These are phyloP conservation scores for Penicillium herquei DNA, from an alignment of 495 filamentous ascomycete species.

Conservation along the genomic window DNA sequence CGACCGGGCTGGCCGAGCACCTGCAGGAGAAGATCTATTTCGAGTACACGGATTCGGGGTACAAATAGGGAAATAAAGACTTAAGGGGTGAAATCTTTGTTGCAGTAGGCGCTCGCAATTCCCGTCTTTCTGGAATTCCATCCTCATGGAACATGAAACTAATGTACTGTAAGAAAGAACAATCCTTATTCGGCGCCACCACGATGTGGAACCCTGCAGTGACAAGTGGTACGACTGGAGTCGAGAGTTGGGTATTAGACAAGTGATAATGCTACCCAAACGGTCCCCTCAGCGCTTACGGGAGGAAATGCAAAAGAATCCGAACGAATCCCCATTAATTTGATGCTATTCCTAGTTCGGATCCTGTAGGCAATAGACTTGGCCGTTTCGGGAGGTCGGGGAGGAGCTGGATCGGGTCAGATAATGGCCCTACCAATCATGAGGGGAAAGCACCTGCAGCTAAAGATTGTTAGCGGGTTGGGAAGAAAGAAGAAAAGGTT, in stretches of 20 bases:
- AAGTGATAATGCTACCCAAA: slow-evolving; percentile 19
- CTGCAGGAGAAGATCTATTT: neutral
- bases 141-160: neutral
- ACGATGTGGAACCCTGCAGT: slow-evolving; percentile 3
- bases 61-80: too few relatives aligned
- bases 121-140: neutral
- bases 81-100: neutral
- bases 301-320: neutral
- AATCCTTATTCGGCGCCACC: neutral
- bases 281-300: neutral
- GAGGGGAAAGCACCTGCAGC: slow-evolving; percentile 13
- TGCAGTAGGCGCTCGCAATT: slow-evolving; percentile 7
- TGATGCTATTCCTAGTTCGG: slow-evolving; percentile 12
- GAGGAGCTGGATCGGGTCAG: slow-evolving; percentile 12
- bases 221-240: slow-evolving; percentile 1
- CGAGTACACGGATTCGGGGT: neutral
- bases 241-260: neutral
- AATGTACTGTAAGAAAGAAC: neutral
- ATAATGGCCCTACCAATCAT: slow-evolving; percentile 21
- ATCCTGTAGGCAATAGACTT: slow-evolving; percentile 15
- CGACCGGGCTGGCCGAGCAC: neutral
- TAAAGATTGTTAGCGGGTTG: slow-evolving; percentile 5
- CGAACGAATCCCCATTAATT: neutral
- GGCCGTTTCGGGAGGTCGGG: slow-evolving; percentile 9
- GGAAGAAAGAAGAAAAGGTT: slow-evolving; percentile 2